Evolutionary conservation across 305 asterid species (phyloP).

Genomic region (Solanum aculeatissimum): DNA sequence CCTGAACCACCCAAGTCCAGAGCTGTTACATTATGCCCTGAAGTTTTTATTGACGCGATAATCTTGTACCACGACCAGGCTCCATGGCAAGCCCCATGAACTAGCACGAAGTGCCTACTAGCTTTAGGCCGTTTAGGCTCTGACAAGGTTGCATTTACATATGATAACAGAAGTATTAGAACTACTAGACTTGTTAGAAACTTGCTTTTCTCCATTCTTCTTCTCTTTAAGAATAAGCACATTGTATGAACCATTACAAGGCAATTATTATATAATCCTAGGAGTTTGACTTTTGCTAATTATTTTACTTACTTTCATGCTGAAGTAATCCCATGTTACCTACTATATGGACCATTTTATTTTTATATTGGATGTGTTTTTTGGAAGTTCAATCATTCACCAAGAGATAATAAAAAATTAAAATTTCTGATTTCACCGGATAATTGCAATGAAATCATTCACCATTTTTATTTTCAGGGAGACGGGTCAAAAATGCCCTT

Average conservation of each 20-base stretch:
- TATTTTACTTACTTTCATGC: neutral
- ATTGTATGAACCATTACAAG: neutral
- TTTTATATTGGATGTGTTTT: neutral
- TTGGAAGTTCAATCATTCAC: neutral
- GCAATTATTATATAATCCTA: neutral
- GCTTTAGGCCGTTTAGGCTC: neutral
- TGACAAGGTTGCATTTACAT: neutral
- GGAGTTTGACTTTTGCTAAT: neutral
- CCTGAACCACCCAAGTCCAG: slow-evolving; percentile 15
- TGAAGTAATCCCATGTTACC: neutral
- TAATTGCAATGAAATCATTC: too few species aligned
- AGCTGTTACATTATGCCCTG: slow-evolving; percentile 13
- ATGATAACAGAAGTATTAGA: neutral
- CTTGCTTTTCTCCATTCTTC: neutral
- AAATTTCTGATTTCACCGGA: neutral
- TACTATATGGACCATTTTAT: neutral
- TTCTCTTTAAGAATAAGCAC: neutral
- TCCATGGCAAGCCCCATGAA: slow-evolving; percentile 18
- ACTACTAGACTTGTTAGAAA: neutral
- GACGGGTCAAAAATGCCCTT: too few species aligned
- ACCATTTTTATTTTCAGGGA: too few species aligned
- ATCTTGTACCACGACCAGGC: slow-evolving; percentile 30
- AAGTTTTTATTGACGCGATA: neutral
- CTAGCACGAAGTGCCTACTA: slow-evolving; percentile 9
- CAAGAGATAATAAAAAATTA: neutral